Evolutionary conservation across 2,329 filamentous ascomycete genomes (phyloP).

Genomic region (Kalmusia sp.): DNA sequence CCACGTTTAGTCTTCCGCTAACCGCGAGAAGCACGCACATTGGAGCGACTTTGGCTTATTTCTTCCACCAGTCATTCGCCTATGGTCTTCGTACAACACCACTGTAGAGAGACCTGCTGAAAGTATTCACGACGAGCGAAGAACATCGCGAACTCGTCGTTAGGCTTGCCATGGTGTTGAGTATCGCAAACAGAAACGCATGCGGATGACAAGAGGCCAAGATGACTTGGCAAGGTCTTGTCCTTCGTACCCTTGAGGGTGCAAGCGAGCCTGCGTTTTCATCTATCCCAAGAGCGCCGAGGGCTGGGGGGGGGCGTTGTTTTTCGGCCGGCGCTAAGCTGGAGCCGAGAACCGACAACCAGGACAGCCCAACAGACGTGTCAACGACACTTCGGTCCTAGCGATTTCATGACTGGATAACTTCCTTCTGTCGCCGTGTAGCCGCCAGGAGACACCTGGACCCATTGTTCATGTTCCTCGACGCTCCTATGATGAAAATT

Average conservation of each 20-base stretch:
- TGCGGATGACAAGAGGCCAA: not conserved
- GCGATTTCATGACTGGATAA: not conserved
- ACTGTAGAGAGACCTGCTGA: no score
- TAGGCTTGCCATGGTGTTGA: slow-evolving; percentile 6
- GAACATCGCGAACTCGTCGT: not conserved
- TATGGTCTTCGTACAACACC: not conserved
- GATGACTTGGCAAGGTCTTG: slow-evolving; percentile 1
- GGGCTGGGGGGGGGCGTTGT: not conserved
- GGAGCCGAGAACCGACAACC: not conserved
- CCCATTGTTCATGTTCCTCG: not conserved
- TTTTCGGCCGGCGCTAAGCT: not conserved
- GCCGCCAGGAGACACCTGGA: not conserved
- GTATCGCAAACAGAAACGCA: not conserved
- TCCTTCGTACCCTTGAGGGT: not conserved
- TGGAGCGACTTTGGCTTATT: not conserved
- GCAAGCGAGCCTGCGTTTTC: not conserved
- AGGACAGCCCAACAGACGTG: not conserved
- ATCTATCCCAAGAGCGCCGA: not conserved
- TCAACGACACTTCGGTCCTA: not conserved
- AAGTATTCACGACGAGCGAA: not conserved
- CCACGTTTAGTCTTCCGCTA: slow-evolving; percentile 5
- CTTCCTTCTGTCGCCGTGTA: not conserved
- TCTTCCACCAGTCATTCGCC: slow-evolving; percentile 6
- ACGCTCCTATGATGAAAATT: not conserved
- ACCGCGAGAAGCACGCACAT: not conserved